These are phyloP conservation scores for Poronia punctata DNA, from an alignment of 495 filamentous ascomycete genomes.

Conservation along the genomic window DNA sequence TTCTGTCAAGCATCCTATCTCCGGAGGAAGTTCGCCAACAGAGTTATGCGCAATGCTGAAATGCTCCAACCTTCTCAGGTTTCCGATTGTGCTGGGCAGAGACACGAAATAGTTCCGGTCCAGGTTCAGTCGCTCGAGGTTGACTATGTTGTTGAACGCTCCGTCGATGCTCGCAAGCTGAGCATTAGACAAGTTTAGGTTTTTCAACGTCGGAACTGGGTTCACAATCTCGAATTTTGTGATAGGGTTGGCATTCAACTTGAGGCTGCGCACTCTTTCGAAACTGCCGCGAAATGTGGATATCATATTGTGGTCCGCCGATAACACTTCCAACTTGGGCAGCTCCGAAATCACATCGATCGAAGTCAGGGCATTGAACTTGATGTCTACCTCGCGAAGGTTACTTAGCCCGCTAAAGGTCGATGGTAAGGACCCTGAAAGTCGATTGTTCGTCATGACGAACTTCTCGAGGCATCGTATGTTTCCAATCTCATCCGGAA, in stretches of 20 bases:
- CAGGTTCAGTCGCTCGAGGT: conserved; percentile 76
- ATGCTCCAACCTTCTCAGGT: conserved; percentile 74
- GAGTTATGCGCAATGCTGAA: conserved; percentile 91
- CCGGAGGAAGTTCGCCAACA: conserved; percentile 70
- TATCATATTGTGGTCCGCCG: conserved; percentile 84
- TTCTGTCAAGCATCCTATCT: conserved; percentile 79
- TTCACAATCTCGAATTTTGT: conserved; percentile 81
- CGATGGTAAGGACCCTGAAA: conserved; percentile 64
- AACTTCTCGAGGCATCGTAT: conserved; percentile 76
- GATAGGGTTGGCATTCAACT: conserved; percentile 86
- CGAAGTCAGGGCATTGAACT: conserved; percentile 79
- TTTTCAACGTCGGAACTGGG: conserved; percentile 71
- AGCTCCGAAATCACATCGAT: conserved; percentile 80
- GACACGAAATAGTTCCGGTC: conserved; percentile 96
- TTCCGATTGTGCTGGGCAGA: conserved; percentile 75
- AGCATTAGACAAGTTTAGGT: conserved; percentile 77
- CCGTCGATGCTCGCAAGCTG: conserved; percentile 84
- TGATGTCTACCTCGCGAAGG: conserved; percentile 85
- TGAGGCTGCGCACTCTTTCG: conserved; percentile 70
- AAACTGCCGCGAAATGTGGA: conserved; percentile 83
- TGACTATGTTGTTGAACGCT: conserved; percentile 79
- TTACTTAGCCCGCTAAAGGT: conserved; percentile 64
- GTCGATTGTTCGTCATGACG: conserved; percentile 90
- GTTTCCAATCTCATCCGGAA: conserved; percentile 71
- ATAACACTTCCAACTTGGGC: conserved; percentile 77